Evolutionary conservation across 768 basidiomycete species (phyloP).

Genomic region (Russula foetens): DNA sequence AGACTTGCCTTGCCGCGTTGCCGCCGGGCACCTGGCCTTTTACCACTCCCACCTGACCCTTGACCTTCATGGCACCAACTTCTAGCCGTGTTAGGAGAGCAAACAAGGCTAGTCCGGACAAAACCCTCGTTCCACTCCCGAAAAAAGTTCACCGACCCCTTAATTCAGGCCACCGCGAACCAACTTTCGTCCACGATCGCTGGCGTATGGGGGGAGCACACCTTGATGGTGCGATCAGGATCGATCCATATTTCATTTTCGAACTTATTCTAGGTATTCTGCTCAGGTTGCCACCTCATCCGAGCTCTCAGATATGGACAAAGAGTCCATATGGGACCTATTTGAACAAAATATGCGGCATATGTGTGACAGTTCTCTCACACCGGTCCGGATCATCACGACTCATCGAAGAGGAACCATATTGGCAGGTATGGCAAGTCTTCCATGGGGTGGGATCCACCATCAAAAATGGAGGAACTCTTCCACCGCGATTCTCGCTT

Average conservation of each 20-base stretch:
- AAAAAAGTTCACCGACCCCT: not conserved
- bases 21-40: too few relatives aligned
- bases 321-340: conserved; percentile 12
- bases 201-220: too few relatives aligned
- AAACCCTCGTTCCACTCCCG: too few relatives aligned
- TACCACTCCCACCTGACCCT: not conserved
- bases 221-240: too few relatives aligned
- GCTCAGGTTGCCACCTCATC: conserved; percentile 4
- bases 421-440: conserved; percentile 43
- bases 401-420: conserved; percentile 21
- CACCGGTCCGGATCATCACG: conserved; percentile 8
- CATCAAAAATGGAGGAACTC: conserved; percentile 47
- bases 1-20: too few relatives aligned
- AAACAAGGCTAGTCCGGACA: conserved; percentile 7
- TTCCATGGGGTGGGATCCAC: conserved; percentile 60
- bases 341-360: conserved; percentile 15
- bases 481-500: conserved; percentile 56
- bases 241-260: not conserved
- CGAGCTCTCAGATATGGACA: conserved; percentile 7
- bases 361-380: conserved; percentile 5
- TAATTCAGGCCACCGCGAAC: conserved; percentile 4
- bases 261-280: not conserved
- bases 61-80: conserved; percentile 1
- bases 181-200: conserved; percentile 4
- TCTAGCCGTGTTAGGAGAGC: conserved; percentile 14